Conservation (phyloP, 495 filamentous ascomycete species). For the Paragyromitra xinjiangensis region DNA sequence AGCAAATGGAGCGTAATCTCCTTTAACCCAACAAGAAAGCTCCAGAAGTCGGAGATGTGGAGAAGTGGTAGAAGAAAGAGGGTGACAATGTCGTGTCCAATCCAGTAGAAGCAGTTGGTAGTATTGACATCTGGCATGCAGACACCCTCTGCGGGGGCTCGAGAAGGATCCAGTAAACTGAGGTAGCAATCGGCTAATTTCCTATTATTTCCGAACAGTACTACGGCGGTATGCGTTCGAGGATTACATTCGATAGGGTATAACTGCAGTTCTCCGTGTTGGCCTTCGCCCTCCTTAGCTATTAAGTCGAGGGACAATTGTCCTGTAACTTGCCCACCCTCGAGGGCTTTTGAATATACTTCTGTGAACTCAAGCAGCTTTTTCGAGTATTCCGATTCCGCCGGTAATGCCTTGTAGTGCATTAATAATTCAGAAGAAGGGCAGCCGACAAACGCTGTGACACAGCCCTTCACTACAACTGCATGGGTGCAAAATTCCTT, state of each 20-base stretch:
- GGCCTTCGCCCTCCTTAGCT: constrained; percentile 59
- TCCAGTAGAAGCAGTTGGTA: constrained; percentile 64
- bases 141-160: not conserved
- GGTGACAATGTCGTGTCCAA: constrained; percentile 67
- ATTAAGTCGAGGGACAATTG: constrained; percentile 75
- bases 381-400: constrained; percentile 64
- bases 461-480: constrained; percentile 67
- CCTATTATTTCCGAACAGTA: constrained; percentile 61
- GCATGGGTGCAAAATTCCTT: constrained; percentile 75
- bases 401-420: constrained; percentile 69
- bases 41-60: constrained; percentile 35
- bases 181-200: constrained; percentile 61
- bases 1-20: constrained; percentile 62
- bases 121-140: constrained; percentile 7
- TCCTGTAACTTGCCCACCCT: constrained; percentile 66
- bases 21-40: not conserved
- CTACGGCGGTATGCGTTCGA: constrained; percentile 68
- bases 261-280: constrained; percentile 57
- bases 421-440: constrained; percentile 67
- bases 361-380: constrained; percentile 71
- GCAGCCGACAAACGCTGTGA: constrained; percentile 72
- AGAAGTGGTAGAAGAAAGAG: constrained; percentile 63
- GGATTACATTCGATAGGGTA: constrained; percentile 73
- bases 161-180: constrained; percentile 49
- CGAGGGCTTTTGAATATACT: constrained; percentile 63